Evolutionary conservation across 148 eudicot genomes (phyloP).

Genomic region (Rhododendron mucronatum): DNA sequence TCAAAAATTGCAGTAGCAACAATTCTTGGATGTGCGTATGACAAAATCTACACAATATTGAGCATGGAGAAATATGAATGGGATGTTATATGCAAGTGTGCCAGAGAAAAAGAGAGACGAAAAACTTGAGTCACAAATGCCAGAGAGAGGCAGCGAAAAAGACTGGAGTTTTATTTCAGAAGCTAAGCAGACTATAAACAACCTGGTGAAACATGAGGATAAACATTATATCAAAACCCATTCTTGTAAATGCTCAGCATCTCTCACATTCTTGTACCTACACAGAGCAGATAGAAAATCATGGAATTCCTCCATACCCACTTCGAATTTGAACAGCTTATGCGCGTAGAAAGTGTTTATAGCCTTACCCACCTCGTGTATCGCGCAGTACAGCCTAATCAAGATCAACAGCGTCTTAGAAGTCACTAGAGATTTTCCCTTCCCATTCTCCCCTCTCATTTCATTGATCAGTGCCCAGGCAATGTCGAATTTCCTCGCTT

Average conservation of each 20-base stretch:
- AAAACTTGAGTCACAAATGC: not conserved
- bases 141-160: not conserved
- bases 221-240: too few species aligned
- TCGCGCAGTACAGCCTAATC: conserved; percentile 73
- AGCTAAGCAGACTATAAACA: not conserved
- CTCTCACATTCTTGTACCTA: conserved; percentile 83
- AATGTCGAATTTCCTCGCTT: conserved; percentile 75
- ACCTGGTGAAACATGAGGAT: not conserved
- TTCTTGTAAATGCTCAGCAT: conserved; percentile 61
- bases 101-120: not conserved
- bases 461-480: conserved; percentile 79
- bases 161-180: not conserved
- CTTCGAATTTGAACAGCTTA: conserved; percentile 49
- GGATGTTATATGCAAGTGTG: not conserved
- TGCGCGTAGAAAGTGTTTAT: conserved; percentile 70
- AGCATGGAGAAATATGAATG: not conserved
- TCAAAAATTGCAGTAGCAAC: not conserved
- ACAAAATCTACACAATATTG: not conserved
- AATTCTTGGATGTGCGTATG: not conserved
- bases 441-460: conserved; percentile 41
- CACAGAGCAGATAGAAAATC: conserved; percentile 73
- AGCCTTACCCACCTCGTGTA: conserved; percentile 74
- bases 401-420: conserved; percentile 69
- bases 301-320: conserved; percentile 71
- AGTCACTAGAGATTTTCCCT: conserved; percentile 40